These are phyloP conservation scores for Golubevia pallescens DNA, from an alignment of 1,284 basidiomycete genomes.

Conservation along the genomic window DNA sequence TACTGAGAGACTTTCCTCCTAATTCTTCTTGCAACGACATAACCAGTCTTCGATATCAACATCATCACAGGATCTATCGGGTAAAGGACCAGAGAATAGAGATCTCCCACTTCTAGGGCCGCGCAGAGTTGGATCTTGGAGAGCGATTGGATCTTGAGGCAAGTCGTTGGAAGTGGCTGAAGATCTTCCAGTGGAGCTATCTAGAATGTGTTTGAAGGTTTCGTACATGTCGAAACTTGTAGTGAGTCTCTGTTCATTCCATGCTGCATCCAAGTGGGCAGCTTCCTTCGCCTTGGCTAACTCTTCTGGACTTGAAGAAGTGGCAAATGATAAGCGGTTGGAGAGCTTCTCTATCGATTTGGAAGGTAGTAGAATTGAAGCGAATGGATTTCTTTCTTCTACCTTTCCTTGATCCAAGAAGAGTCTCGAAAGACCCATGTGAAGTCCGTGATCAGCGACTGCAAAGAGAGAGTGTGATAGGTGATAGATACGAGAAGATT, in stretches of 20 bases:
- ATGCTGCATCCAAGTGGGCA: background rate
- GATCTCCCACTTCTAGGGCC: background rate
- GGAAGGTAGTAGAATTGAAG: background rate
- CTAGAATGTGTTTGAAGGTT: background rate
- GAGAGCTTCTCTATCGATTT: background rate
- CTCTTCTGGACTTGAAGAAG: background rate
- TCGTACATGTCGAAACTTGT: background rate
- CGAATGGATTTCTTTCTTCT: background rate
- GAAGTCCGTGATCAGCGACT: too few species aligned
- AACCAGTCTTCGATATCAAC: background rate
- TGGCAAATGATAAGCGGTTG: background rate
- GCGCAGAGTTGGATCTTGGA: background rate
- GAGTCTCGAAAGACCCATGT: too few species aligned
- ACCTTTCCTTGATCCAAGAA: background rate
- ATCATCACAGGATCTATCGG: background rate
- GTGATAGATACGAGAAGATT: too few species aligned
- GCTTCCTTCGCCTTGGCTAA: background rate
- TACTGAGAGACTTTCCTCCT: too few species aligned
- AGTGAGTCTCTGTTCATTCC: background rate
- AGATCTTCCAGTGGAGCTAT: background rate
- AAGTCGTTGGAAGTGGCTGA: too few species aligned
- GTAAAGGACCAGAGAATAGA: background rate
- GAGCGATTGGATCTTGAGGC: background rate
- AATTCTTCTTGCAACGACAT: background rate
- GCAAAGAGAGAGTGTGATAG: too few species aligned